Conservation (phyloP, 176 grass and related monocot species). For the Juncus effusus region DNA sequence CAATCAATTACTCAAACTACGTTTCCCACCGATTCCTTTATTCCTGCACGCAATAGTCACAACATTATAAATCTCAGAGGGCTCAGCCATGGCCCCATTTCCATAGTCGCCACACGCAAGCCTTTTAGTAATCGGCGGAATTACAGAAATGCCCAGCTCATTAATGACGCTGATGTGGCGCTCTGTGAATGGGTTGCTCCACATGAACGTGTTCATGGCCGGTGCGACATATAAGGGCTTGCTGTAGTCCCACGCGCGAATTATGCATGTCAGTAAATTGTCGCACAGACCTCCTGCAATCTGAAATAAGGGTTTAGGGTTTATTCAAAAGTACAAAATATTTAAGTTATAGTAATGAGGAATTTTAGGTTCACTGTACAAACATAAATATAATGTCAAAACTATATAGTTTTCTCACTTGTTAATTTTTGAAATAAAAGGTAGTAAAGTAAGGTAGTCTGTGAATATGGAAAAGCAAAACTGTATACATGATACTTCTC, state of each 20-base stretch:
- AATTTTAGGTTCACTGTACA: too few species aligned
- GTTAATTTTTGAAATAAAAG: too few species aligned
- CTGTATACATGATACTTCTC: too few species aligned
- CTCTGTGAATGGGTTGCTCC: constrained; percentile 78
- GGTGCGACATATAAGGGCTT: constrained; percentile 79
- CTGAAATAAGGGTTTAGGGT: constrained; percentile 23
- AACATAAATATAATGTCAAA: too few species aligned
- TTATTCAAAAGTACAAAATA: too few species aligned
- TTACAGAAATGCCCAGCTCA: constrained; percentile 54
- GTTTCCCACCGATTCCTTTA: background rate
- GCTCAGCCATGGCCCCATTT: constrained; percentile 89
- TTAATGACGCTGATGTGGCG: constrained; percentile 53
- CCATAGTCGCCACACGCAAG: constrained; percentile 77
- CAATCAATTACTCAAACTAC: background rate
- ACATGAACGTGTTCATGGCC: constrained; percentile 97
- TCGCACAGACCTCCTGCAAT: constrained; percentile 85
- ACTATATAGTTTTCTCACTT: too few species aligned
- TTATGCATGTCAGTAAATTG: constrained; percentile 91
- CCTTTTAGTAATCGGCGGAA: constrained; percentile 59
- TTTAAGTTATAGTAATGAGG: too few species aligned
- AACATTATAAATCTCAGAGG: constrained; percentile 40
- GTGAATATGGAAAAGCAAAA: too few species aligned
- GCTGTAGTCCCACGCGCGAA: constrained; percentile 86
- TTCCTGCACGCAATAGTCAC: constrained; percentile 59
- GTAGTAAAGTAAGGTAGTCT: too few species aligned